Conservation (phyloP, 768 basidiomycete genomes). For the Gymnopilus junonius region DNA sequence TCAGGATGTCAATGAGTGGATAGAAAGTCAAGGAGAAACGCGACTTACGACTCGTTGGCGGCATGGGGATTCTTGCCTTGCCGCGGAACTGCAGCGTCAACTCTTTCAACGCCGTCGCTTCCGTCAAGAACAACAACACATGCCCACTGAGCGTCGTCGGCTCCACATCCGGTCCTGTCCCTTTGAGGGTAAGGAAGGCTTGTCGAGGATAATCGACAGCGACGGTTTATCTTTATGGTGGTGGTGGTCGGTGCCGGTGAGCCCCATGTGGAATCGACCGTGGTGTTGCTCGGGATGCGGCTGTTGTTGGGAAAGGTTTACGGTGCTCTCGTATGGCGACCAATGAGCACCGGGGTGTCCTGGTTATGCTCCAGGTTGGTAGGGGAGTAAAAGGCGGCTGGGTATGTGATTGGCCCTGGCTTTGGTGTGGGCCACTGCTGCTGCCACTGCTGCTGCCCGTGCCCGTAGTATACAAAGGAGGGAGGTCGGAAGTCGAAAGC, state of each 20-base stretch:
- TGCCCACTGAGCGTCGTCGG: conserved; percentile 81
- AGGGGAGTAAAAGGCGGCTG: background rate
- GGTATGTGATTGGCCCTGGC: background rate
- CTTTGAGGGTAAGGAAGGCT: conserved; percentile 74
- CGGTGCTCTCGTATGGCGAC: background rate
- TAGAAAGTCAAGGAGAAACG: background rate
- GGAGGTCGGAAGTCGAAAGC: background rate
- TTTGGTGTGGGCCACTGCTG: background rate
- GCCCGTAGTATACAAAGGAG: background rate
- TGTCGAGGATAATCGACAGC: conserved; percentile 79
- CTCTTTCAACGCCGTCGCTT: conserved; percentile 84
- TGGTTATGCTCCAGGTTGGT: background rate
- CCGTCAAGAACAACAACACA: conserved; percentile 77
- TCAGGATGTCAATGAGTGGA: no score
- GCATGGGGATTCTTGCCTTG: conserved; percentile 72
- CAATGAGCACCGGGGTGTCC: background rate
- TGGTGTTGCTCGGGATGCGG: no score
- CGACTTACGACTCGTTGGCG: conserved; percentile 62
- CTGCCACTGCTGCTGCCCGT: background rate
- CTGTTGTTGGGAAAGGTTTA: background rate
- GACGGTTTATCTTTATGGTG: conserved; percentile 43
- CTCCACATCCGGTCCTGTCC: conserved; percentile 83
- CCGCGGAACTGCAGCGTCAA: conserved; percentile 85
- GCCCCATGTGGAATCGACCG: background rate
- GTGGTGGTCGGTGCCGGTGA: background rate